Evolutionary conservation across 2,329 filamentous ascomycete genomes (phyloP).

Genomic region (Penicillium griseofulvum): DNA sequence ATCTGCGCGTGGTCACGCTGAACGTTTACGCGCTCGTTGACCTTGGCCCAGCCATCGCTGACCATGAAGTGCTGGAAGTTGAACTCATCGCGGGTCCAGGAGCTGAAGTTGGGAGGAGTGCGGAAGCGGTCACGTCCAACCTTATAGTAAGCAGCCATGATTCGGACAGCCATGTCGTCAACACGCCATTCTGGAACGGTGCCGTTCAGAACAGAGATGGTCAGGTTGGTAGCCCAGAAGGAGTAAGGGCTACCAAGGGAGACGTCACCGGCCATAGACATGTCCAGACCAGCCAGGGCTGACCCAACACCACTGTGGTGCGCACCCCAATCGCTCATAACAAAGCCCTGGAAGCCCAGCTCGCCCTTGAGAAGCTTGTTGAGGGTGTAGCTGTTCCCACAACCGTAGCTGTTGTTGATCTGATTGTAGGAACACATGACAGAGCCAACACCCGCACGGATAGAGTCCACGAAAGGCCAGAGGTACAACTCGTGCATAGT

Average conservation of each 20-base stretch:
- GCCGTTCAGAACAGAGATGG: conserved; percentile 81
- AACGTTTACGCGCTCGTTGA: conserved; percentile 85
- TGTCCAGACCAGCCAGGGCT: conserved; percentile 70
- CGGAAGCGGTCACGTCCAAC: conserved; percentile 55
- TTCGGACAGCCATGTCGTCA: conserved; percentile 89
- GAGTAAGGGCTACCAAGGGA: conserved; percentile 68
- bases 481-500: conserved; percentile 64
- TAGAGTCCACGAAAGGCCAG: conserved; percentile 68
- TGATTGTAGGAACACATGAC: conserved; percentile 75
- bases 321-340: conserved; percentile 72
- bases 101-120: conserved; percentile 74
- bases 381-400: conserved; percentile 60
- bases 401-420: conserved; percentile 66
- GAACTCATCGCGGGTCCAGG: conserved; percentile 77
- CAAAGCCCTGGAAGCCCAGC: conserved; percentile 72
- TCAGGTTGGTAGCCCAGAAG: conserved; percentile 85
- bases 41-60: conserved; percentile 57
- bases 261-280: conserved; percentile 83
- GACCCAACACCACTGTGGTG: conserved; percentile 68
- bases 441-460: conserved; percentile 62
- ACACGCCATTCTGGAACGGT: conserved; percentile 83
- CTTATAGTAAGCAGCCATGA: conserved; percentile 64
- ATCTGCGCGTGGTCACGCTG: conserved; percentile 67
- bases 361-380: conserved; percentile 66
- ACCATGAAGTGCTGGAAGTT: conserved; percentile 66